Conservation (phyloP, 495 filamentous ascomycete genomes). For the Penicillium pulvis region DNA sequence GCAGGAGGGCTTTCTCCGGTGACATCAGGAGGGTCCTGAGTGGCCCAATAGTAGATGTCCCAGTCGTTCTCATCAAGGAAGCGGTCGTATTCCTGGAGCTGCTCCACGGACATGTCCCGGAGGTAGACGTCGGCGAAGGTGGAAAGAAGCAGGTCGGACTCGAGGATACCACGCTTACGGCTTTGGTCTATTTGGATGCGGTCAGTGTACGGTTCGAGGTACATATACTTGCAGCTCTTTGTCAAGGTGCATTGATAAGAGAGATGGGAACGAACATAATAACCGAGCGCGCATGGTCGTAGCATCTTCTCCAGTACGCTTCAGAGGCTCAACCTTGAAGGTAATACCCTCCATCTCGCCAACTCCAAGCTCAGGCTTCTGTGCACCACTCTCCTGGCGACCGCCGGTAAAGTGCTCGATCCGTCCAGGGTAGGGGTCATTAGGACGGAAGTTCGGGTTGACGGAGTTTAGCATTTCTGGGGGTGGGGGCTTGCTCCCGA, state of each 20-base stretch:
- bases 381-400: constrained; percentile 51
- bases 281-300: constrained; percentile 85
- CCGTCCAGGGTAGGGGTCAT: constrained; percentile 59
- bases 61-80: constrained; percentile 99
- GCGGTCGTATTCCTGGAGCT: constrained; percentile 82
- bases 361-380: constrained; percentile 74
- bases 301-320: constrained; percentile 75
- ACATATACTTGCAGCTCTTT: not conserved
- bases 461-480: constrained; percentile 62
- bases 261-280: constrained; percentile 66
- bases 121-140: constrained; percentile 89
- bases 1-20: constrained; percentile 30
- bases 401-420: constrained; percentile 67
- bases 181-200: constrained; percentile 73
- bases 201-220: constrained; percentile 3
- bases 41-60: constrained; percentile 99
- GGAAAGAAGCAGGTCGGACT: constrained; percentile 91
- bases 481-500: constrained; percentile 57
- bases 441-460: constrained; percentile 58
- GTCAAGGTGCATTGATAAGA: not conserved
- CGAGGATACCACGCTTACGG: constrained; percentile 93
- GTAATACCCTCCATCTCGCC: constrained; percentile 88
- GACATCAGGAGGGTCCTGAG: constrained; percentile 72
- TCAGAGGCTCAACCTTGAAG: constrained; percentile 87
- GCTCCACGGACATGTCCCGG: constrained; percentile 65